Percentiles rank a stretch among this genome's conserved stretches.
Conservation (phyloP, 139 green algal species). For the Raphidocelis subcapitata region DNA sequence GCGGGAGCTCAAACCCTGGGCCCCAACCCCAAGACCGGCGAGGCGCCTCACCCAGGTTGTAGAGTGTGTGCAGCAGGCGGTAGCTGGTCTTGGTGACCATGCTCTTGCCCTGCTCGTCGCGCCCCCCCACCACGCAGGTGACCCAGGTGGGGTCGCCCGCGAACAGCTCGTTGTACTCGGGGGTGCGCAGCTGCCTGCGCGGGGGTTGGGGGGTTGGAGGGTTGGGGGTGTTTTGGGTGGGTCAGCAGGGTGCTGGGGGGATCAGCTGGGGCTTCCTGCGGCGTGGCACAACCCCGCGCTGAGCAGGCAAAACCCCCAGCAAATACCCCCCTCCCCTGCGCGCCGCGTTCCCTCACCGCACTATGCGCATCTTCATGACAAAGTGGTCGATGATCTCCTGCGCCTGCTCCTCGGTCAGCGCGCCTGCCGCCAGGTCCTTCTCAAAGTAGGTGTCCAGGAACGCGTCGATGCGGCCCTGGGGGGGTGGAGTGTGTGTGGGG, state of each 20-base stretch:
- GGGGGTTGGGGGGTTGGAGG: no score
- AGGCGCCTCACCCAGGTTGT: conserved; percentile 67
- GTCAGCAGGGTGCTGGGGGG: no score
- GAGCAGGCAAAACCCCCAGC: no score
- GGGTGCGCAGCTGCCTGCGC: conserved; percentile 68
- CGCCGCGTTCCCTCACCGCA: conserved; percentile 22
- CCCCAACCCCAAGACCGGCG: not conserved
- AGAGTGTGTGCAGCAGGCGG: conserved; percentile 64
- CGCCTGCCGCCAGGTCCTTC: conserved; percentile 43
- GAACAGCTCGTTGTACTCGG: conserved; percentile 82
- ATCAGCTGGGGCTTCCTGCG: no score
- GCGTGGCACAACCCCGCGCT: no score
- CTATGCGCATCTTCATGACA: conserved; percentile 61
- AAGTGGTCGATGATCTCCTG: conserved; percentile 76
- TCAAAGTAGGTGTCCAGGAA: conserved; percentile 81
- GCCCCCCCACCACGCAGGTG: conserved; percentile 64
- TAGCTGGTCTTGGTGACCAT: conserved; percentile 41
- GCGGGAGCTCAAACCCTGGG: not conserved
- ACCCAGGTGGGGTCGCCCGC: conserved; percentile 80
- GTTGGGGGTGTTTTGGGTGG: no score
- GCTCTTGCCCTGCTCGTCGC: conserved; percentile 37
- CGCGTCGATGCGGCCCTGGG: conserved; percentile 66
- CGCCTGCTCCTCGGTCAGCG: conserved; percentile 48
- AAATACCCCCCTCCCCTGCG: no score
- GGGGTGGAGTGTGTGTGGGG: no score